Conservation (phyloP, 345 rosid genomes). For the Pelargonium nanum region DNA sequence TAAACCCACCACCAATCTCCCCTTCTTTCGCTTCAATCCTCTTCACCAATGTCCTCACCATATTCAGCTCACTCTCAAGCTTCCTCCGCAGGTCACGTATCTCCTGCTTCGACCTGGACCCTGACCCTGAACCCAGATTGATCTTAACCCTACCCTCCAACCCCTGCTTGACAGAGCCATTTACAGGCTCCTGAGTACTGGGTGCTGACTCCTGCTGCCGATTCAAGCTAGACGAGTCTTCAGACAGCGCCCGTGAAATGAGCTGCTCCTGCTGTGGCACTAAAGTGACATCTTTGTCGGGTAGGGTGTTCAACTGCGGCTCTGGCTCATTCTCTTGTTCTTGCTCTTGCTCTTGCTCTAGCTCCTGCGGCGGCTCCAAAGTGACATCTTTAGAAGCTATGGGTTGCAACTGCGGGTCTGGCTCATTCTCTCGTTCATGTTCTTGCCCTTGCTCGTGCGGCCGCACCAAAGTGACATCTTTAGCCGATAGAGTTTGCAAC, state of each 20-base stretch:
- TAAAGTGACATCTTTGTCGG: constrained; percentile 18
- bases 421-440: neutral
- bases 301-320: constrained; percentile 17
- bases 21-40: constrained; percentile 72
- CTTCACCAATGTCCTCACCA: constrained; percentile 65
- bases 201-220: constrained; percentile 18
- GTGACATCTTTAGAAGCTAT: neutral
- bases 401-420: neutral
- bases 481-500: neutral
- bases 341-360: too few relatives aligned
- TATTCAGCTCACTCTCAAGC: constrained; percentile 65
- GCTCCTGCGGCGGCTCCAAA: too few relatives aligned
- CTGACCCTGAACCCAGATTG: constrained; percentile 38
- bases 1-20: constrained; percentile 34
- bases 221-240: constrained; percentile 28
- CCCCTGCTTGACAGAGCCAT: constrained; percentile 33
- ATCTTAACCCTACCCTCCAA: constrained; percentile 38
- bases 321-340: constrained; percentile 14
- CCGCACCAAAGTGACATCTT: neutral
- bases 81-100: constrained; percentile 54
- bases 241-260: constrained; percentile 20
- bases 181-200: constrained; percentile 19
- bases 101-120: constrained; percentile 47
- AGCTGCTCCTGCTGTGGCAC: constrained; percentile 20
- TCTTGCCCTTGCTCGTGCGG: too few relatives aligned